Conservation (phyloP, 345 rosid species). For the Corchorus capsularis region DNA sequence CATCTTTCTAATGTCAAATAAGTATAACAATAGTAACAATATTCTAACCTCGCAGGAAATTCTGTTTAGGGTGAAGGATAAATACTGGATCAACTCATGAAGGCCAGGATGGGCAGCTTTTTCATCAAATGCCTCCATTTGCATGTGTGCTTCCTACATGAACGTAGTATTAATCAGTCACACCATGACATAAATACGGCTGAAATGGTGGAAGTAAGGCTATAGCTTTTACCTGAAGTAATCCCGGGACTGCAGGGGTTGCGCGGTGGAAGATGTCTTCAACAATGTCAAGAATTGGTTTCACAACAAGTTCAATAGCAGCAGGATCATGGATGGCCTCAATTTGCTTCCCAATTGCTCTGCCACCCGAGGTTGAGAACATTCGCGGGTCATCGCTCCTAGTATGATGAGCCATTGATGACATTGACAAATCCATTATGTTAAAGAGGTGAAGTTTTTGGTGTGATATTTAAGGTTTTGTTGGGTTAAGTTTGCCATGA, state of each 20-base stretch:
- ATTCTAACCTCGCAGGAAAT: constrained; percentile 59
- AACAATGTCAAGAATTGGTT: constrained; percentile 44
- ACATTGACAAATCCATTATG: constrained; percentile 12
- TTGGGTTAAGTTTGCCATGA: constrained; percentile 16
- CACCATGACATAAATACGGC: not conserved
- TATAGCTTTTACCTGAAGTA: constrained; percentile 25
- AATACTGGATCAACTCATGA: constrained; percentile 41
- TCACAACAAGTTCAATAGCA: constrained; percentile 45
- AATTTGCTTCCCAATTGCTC: constrained; percentile 53
- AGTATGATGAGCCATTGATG: not conserved
- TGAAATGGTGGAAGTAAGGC: not conserved
- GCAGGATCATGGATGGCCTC: constrained; percentile 62
- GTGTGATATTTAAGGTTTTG: not conserved
- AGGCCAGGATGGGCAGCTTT: constrained; percentile 32
- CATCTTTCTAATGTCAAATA: not conserved
- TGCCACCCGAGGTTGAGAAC: constrained; percentile 57
- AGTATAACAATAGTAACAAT: not conserved
- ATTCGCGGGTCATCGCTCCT: constrained; percentile 28
- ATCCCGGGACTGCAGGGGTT: constrained; percentile 14
- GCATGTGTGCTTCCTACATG: constrained; percentile 32
- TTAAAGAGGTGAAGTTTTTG: not conserved
- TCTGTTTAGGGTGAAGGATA: constrained; percentile 46
- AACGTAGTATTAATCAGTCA: not conserved
- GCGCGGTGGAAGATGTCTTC: constrained; percentile 56
- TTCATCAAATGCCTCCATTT: constrained; percentile 40